These are phyloP conservation scores for Xylaria flabelliformis DNA, from an alignment of 495 filamentous ascomycete genomes.

Conservation along the genomic window DNA sequence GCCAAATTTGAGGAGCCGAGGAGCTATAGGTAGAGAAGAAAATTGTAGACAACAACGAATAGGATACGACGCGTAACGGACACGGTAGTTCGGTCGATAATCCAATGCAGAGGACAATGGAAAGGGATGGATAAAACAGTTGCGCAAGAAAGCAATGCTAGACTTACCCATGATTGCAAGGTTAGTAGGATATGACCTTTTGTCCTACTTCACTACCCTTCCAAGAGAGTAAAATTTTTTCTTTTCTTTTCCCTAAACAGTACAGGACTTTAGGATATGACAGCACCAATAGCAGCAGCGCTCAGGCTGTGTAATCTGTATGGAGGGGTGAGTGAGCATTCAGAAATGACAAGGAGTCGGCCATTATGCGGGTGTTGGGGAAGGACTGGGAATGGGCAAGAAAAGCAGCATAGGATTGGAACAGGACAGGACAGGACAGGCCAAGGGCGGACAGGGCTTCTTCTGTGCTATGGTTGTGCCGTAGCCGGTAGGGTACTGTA, in stretches of 20 bases:
- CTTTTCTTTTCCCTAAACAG: constrained; percentile 32
- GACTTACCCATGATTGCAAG: constrained; percentile 32
- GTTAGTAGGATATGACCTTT: constrained; percentile 19
- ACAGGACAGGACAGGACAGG: constrained; percentile 11
- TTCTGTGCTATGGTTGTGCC: constrained; percentile 13
- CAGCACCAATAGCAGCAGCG: constrained; percentile 29
- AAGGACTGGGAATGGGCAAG: constrained; percentile 14
- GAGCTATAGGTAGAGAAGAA: constrained; percentile 8
- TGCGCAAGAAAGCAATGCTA: constrained; percentile 16
- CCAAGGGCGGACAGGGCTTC: constrained; percentile 14
- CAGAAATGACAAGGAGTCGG: constrained; percentile 30
- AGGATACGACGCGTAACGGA: constrained; percentile 15
- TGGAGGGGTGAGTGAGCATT: constrained; percentile 31
- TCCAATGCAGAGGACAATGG: constrained; percentile 18
- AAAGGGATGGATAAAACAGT: constrained; percentile 15
- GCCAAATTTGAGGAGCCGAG: background rate
- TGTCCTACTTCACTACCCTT: constrained; percentile 31
- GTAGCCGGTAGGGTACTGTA: constrained; percentile 7
- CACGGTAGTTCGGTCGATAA: constrained; percentile 18
- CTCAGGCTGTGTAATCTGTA: constrained; percentile 31
- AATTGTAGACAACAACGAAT: constrained; percentile 6
- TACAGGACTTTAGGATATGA: constrained; percentile 25
- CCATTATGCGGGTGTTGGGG: constrained; percentile 26
- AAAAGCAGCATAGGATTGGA: constrained; percentile 13
- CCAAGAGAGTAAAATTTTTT: constrained; percentile 17